A percentile compares a stretch with the other conserved stretches of the same genome.
phyloP scores from a whole-genome alignment of 495 filamentous ascomycete species.

The Aspergillus homomorphus region DNA sequence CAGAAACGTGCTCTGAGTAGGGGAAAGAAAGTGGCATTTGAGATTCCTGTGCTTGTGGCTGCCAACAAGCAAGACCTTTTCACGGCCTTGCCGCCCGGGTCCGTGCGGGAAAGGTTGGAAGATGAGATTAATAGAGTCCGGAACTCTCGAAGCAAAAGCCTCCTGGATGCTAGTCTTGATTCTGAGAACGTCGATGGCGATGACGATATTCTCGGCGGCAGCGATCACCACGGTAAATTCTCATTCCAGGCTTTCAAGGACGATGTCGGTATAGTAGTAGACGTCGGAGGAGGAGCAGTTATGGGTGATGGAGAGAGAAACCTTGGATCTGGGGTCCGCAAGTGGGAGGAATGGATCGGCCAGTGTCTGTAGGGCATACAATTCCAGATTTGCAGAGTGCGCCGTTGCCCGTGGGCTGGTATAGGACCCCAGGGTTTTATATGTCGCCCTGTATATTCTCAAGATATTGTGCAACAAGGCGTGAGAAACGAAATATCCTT shows the following conservation, averaged over 20 bases:
- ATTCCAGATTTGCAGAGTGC: background rate
- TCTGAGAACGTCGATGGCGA: constrained; percentile 69
- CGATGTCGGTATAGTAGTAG: constrained; percentile 68
- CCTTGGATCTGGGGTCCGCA: constrained; percentile 59
- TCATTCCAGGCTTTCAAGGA: constrained; percentile 78
- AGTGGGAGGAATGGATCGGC: constrained; percentile 89
- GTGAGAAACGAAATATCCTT: no score
- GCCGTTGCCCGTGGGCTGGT: background rate
- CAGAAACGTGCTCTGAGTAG: constrained; percentile 68
- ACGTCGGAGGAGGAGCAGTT: constrained; percentile 76
- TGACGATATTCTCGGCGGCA: constrained; percentile 78
- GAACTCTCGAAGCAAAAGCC: constrained; percentile 70
- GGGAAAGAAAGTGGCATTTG: constrained; percentile 52
- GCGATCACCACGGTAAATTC: constrained; percentile 67
- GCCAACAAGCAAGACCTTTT: constrained; percentile 97
- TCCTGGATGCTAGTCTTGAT: constrained; percentile 60
- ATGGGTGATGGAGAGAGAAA: constrained; percentile 57
- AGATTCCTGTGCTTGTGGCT: constrained; percentile 74
- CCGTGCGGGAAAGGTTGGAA: constrained; percentile 75
- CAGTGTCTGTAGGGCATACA: constrained; percentile 45
- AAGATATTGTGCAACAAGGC: no score
- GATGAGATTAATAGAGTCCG: constrained; percentile 78
- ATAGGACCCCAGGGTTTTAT: background rate
- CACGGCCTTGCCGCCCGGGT: constrained; percentile 77
- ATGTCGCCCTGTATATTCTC: background rate